Evolutionary conservation across 2,329 filamentous ascomycete genomes (phyloP).

Genomic region (Chalaropsis thielavioides): DNA sequence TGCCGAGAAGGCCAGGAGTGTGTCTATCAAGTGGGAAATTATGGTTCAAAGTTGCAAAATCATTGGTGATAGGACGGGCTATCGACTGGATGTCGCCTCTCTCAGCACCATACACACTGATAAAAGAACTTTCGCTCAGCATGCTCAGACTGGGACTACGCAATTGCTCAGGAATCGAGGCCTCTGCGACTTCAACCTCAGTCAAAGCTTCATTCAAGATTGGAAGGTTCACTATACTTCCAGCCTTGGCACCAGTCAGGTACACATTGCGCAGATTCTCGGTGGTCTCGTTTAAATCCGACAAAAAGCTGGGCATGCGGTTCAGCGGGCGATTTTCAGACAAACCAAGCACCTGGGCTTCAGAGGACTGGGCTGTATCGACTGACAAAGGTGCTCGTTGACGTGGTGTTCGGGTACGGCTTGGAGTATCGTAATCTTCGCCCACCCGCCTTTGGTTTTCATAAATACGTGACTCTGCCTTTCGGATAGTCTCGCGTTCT

Average conservation of each 20-base stretch:
- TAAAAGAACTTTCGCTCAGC: conserved; percentile 52
- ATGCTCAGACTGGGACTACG: conserved; percentile 48
- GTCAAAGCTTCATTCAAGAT: conserved; percentile 19
- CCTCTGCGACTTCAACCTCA: conserved; percentile 14
- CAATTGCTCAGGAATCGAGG: conserved; percentile 23
- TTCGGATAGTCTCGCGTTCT: conserved; percentile 40
- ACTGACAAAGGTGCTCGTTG: conserved; percentile 3
- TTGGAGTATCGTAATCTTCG: conserved; percentile 15
- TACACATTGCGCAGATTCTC: conserved; percentile 49
- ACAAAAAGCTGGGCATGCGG: conserved; percentile 51
- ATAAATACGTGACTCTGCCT: conserved; percentile 28
- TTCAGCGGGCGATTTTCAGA: conserved; percentile 26
- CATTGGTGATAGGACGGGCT: neutral
- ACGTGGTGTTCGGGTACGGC: neutral
- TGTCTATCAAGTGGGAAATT: neutral
- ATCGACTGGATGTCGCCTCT: conserved; percentile 7
- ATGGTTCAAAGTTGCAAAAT: neutral
- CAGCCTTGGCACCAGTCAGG: conserved; percentile 29
- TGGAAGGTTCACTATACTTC: conserved; percentile 37
- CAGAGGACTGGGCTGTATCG: conserved; percentile 18
- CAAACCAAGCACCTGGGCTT: neutral
- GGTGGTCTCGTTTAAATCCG: conserved; percentile 43
- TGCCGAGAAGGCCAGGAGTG: conserved; percentile 8
- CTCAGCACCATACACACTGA: conserved; percentile 43
- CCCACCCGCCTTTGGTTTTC: conserved; percentile 12